Evolutionary conservation across 148 eudicot genomes (phyloP), one percentile per base, ranked within the genome.

Genomic region (Rhododendron ovatum): DNA sequence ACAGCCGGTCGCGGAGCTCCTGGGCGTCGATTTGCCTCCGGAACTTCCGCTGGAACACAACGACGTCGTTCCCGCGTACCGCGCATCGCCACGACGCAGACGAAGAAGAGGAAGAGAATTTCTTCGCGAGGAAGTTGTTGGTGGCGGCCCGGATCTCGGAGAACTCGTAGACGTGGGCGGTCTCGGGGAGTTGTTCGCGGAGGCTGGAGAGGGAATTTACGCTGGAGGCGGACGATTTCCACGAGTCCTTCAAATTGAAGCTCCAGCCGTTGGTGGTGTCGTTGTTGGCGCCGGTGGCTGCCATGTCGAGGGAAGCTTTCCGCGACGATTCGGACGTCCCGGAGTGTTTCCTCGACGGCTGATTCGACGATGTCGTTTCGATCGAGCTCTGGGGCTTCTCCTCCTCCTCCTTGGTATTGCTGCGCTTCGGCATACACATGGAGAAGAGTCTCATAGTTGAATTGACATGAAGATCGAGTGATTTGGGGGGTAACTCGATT

Each of bases 81-180:
- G 33, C 9, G 89, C 93, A 93, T 0, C 91, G 91, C 99, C 98
- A 97, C 2, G 98, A 89, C 43, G 96, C 84, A 81, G 99, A 91
- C 1, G 98, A 90, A 2, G 96, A 88, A 1, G 99, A 94, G 0
- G 95, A 91, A 2, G 94, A 91, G 77, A 91, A 67, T 3, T 92
- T 95, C n/a, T 88, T 90, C 39, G 87, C 81, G 12, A 87, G 50
- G 87, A 95, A 94, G 75, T 89, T 92, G 37, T 89, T 85, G 47
- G 98, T 95, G 39, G 95, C 93, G 41, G 90, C 8, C 45, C 88
- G 83, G 17, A 95, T 94, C 67, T 93, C 94, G 24, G 92, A 88
- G 84, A 93, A 83, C 57, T 90, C 89, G 90, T 93, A 95, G 53
- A 94, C 57, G 75, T 91, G 96, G 18, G 95, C 88, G 20, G 90